Evolutionary conservation across 2,329 filamentous ascomycete species (phyloP), one percentile per base, ranked within the genome.

Genomic region (Septoria linicola): DNA sequence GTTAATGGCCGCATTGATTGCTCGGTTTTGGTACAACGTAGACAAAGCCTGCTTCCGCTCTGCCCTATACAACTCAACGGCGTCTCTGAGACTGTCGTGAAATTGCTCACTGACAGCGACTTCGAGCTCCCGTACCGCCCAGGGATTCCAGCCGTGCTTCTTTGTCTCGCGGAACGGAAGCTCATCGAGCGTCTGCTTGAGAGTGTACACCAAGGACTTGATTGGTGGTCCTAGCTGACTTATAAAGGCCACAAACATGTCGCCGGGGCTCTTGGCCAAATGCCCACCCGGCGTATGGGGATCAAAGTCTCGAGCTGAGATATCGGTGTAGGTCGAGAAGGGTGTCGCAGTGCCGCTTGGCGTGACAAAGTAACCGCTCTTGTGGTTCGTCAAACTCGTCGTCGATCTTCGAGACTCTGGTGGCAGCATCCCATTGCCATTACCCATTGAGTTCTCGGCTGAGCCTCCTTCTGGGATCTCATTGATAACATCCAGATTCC

Each of bases 231-330:
- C 93, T 17, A 99, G 76, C 59, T 93, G 83, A 16, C 80, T 77
- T 53, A 99, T 96, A 69, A 97, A 99, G 4, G 91, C 78, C 8
- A 89, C 84, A 66, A 97, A 97, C 59, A 97, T 95, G 52, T 96
- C 89, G 0, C 87, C 82, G 0, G 91, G 63, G 21, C 55, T 62
- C 35, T 64, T 59, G 2, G 51, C 58, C 1, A 60, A 44, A 16
- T 53, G 57, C 20, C 45, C 23, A 4, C 43, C 41, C 3, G 45
- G 39, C 11, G 54, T 47, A 8, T 46, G 23, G 7, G 41, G 39
- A 16, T 48, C 19, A 14, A 51, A 21, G 7, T 53, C 54, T 16
- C 41, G 53, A 3, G 35, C 34, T 3, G 47, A 50, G 43, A 37
- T 51, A 7, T 54, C 55, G 5, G 51, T 49, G 30, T 51, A 44